These are phyloP conservation scores for Ochromonas danica DNA, from an alignment of 108 stramenopile genomes.

Conservation along the genomic window DNA sequence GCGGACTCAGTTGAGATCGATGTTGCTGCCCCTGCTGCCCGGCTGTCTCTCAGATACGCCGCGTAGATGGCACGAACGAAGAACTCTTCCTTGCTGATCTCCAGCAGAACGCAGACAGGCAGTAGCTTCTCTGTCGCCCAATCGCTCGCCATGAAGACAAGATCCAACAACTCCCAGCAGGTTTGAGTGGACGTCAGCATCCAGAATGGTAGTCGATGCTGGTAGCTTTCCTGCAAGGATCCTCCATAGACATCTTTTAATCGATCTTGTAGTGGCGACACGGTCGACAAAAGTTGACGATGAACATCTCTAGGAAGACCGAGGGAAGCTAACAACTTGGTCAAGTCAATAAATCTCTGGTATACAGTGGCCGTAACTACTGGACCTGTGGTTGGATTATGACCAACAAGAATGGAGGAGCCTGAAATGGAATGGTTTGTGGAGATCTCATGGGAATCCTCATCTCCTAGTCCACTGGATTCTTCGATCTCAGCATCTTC, in stretches of 20 bases:
- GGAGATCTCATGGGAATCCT: not conserved
- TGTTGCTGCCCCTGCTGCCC: too few species aligned
- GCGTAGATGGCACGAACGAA: too few species aligned
- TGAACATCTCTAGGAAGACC: not conserved
- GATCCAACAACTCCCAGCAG: too few species aligned
- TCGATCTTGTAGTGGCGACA: not conserved
- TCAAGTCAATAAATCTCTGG: not conserved
- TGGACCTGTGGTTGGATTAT: not conserved
- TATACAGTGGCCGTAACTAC: not conserved
- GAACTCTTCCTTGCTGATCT: constrained; percentile 6
- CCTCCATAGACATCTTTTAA: not conserved
- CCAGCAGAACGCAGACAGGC: not conserved
- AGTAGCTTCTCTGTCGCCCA: not conserved
- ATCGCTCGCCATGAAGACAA: too few species aligned
- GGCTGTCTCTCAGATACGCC: too few species aligned
- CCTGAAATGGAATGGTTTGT: not conserved
- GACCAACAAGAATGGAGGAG: not conserved
- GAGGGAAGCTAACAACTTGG: not conserved
- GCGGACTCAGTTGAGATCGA: too few species aligned
- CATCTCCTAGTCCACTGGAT: not conserved
- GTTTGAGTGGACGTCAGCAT: too few species aligned
- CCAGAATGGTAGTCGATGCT: too few species aligned
- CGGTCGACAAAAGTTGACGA: constrained; percentile 1
- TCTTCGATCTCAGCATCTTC: not conserved
- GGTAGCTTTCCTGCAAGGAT: not conserved